Evolutionary conservation across 2,329 filamentous ascomycete genomes (phyloP).

Genomic region (Colletotrichum endophyticum): DNA sequence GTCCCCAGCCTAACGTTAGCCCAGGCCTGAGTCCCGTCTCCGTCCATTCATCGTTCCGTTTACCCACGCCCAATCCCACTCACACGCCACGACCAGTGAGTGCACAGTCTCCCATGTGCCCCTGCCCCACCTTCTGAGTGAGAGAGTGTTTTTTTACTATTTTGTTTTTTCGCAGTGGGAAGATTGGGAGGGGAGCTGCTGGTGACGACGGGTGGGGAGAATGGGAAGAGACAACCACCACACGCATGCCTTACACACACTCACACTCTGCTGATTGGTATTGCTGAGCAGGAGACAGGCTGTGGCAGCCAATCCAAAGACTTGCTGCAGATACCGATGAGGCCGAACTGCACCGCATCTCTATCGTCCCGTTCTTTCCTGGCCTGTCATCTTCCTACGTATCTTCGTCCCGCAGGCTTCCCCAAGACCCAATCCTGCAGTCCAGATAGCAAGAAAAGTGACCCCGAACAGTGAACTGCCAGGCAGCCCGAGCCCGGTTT

Average conservation of each 20-base stretch:
- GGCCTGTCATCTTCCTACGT: not conserved
- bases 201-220: not conserved
- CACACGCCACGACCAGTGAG: not conserved
- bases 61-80: not conserved
- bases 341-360: not conserved
- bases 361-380: not conserved
- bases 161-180: not conserved
- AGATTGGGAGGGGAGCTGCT: not conserved
- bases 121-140: not conserved
- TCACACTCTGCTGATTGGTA: not conserved
- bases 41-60: conserved; percentile 6
- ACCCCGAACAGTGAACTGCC: not conserved
- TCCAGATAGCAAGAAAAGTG: not conserved
- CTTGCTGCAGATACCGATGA: not conserved
- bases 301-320: not conserved
- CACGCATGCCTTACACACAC: not conserved
- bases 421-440: not conserved
- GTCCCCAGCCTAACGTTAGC: conserved; percentile 10
- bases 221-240: not conserved
- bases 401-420: not conserved
- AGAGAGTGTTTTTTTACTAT: not conserved
- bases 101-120: not conserved
- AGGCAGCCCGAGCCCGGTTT: not conserved
- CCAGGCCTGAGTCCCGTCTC: not conserved
- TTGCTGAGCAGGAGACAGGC: not conserved